Conservation (phyloP, 2,329 filamentous ascomycete species). For the Coniochaeta hoffmannii region DNA sequence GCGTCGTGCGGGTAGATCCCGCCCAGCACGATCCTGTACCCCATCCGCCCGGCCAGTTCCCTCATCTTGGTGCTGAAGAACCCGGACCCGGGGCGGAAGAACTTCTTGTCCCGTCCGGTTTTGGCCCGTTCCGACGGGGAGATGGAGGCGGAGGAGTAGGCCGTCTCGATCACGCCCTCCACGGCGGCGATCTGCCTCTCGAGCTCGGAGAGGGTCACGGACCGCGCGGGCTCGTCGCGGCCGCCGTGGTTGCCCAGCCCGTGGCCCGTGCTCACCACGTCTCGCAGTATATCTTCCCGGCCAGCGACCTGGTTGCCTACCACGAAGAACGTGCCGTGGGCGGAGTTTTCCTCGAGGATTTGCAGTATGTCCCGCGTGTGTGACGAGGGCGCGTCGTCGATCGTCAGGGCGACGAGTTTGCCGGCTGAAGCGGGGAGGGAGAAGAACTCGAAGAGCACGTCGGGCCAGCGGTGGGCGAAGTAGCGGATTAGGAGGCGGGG, state of each 20-base stretch:
- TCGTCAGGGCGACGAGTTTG: slow-evolving; percentile 72
- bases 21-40: slow-evolving; percentile 70
- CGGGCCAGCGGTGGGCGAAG: slow-evolving; percentile 64
- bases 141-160: slow-evolving; percentile 41
- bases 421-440: slow-evolving; percentile 33
- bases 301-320: slow-evolving; percentile 67
- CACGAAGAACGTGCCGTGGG: slow-evolving; percentile 79
- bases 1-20: slow-evolving; percentile 86
- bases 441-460: slow-evolving; percentile 66
- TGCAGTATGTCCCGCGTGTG: slow-evolving; percentile 65
- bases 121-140: neutral
- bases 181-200: slow-evolving; percentile 57
- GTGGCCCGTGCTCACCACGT: slow-evolving; percentile 54
- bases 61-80: slow-evolving; percentile 72
- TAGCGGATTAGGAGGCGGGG: slow-evolving; percentile 63
- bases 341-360: slow-evolving; percentile 57
- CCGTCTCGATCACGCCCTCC: slow-evolving; percentile 48
- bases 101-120: slow-evolving; percentile 38
- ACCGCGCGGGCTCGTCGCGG: slow-evolving; percentile 70
- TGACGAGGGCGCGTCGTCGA: slow-evolving; percentile 76
- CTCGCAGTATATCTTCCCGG: slow-evolving; percentile 44
- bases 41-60: slow-evolving; percentile 47
- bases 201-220: slow-evolving; percentile 52
- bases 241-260: slow-evolving; percentile 86
- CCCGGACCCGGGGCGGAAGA: slow-evolving; percentile 78